A percentile compares a stretch with the other conserved stretches of the same genome.
These are phyloP conservation scores for Mortierella sp. DNA, from an alignment of 371 early-diverging fungal species.

Conservation along the genomic window DNA sequence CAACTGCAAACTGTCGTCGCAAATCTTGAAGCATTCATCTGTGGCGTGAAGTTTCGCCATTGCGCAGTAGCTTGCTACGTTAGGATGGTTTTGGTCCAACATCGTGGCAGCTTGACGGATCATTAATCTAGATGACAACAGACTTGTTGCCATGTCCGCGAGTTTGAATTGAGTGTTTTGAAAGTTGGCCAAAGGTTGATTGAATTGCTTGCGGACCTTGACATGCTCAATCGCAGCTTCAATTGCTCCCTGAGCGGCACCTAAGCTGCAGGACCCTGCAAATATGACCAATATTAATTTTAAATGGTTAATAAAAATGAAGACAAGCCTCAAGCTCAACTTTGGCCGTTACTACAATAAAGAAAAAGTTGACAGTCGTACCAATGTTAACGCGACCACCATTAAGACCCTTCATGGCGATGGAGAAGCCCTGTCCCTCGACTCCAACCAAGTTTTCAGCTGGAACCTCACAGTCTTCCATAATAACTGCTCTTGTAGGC, in stretches of 20 bases:
- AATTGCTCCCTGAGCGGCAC: conserved; percentile 72
- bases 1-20: conserved; percentile 61
- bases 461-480: conserved; percentile 71
- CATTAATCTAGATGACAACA: conserved; percentile 66
- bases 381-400: conserved; percentile 75
- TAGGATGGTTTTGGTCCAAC: conserved; percentile 59
- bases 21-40: conserved; percentile 67
- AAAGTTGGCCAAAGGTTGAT: conserved; percentile 59
- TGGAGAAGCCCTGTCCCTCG: conserved; percentile 73
- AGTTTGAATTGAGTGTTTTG: conserved; percentile 72
- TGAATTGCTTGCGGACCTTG: conserved; percentile 71
- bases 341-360: not conserved
- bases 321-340: not conserved
- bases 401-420: conserved; percentile 76
- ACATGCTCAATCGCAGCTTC: conserved; percentile 67
- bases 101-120: conserved; percentile 69
- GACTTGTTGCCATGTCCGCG: conserved; percentile 69
- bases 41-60: conserved; percentile 72
- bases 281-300: too few relatives aligned
- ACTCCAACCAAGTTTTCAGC: conserved; percentile 64
- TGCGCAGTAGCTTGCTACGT: conserved; percentile 58
- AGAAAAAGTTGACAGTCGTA: conserved; percentile 14
- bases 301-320: too few relatives aligned
- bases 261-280: conserved; percentile 67
- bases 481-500: conserved; percentile 68